Base-by-base conservation (phyloP, 202 grass and related monocot species). In the Tripidium arundinaceum region DNA sequence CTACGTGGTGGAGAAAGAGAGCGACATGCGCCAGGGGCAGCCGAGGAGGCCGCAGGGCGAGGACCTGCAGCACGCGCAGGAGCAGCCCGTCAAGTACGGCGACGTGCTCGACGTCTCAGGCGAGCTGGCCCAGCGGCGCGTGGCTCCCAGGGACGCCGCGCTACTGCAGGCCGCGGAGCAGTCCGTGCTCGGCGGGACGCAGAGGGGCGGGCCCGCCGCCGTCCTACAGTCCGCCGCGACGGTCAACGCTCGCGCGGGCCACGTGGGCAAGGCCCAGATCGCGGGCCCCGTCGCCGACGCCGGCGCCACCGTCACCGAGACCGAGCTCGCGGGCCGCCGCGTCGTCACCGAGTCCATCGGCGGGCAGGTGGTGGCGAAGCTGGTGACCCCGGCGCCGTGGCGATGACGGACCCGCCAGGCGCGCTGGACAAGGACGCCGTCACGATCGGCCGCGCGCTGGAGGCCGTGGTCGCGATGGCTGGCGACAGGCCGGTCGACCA, bases 271-370 rank as follows among this genome's bases (percentile, higher is more conserved):
- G 26, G 65, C 41, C 3, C 60, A 87, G 85, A 39, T 73, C 77
- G 74, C 75, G 71, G 85, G 85, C 21, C 25, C n/a, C 8, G 62
- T 60, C 5, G 70, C 82, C 4, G 64, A 87, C 33, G 76, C 76
- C 0, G 82, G 89, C 5, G 76, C 81, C 14, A 31, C 77, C 47
- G 80, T 94, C 79, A 66, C 85, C 9, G 60, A 89, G 74, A 59
- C 79, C 9, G 84, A 90, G 39, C n/a, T 85, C 16, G 68, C 76
- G 0, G 79, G 83, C 4, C 87, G 49, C 49, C 87, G 68, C 66
- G 68, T 92, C 61, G 68, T 92, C 79, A 70, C 82, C 14, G 92
- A 95, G 76, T 84, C 84, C 79, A 38, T 90, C 50, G 89, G 85
- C 46, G 76, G 90, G 27, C 87, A 96, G 87, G 82, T 61, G 3